A percentile compares a stretch with the other conserved stretches of the same genome.
These are phyloP conservation scores for Tulasnella sp. DNA, from an alignment of 768 basidiomycete species.

Conservation along the genomic window DNA sequence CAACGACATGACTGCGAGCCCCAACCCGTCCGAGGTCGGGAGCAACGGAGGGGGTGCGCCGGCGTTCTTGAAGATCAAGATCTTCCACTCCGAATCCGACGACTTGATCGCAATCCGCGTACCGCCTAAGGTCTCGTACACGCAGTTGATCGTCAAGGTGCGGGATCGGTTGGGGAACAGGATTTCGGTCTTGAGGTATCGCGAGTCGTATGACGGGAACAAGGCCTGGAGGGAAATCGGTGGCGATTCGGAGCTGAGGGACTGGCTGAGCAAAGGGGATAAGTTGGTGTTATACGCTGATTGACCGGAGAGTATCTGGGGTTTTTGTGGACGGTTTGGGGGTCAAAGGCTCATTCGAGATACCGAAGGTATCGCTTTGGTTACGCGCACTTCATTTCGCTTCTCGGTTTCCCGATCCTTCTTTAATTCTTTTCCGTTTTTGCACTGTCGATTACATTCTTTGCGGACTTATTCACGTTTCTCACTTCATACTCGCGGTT, in stretches of 20 bases:
- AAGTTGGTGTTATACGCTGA: constrained; percentile 60
- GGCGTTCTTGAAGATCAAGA: constrained; percentile 96
- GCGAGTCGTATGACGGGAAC: constrained; percentile 40
- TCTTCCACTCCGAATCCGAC: constrained; percentile 86
- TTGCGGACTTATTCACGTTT: neutral
- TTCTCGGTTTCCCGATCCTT: neutral
- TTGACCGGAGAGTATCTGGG: neutral
- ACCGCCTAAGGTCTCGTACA: constrained; percentile 78
- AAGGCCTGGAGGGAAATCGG: constrained; percentile 45
- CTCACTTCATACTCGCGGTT: neutral
- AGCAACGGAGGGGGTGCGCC: constrained; percentile 8
- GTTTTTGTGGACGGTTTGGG: neutral
- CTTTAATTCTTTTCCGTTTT: neutral
- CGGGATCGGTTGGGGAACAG: constrained; percentile 72
- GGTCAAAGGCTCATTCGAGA: neutral
- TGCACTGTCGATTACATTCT: neutral
- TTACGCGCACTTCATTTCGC: neutral
- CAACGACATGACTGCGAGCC: neutral
- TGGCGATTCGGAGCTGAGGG: constrained; percentile 49
- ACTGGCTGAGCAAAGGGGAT: constrained; percentile 69
- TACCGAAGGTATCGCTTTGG: neutral
- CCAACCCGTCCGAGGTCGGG: neutral
- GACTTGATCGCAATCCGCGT: constrained; percentile 96
- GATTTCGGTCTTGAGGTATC: constrained; percentile 57
- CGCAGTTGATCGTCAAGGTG: constrained; percentile 85